These are phyloP conservation scores for Annulohypoxylon moriforme DNA, from an alignment of 495 filamentous ascomycete genomes.

Conservation along the genomic window DNA sequence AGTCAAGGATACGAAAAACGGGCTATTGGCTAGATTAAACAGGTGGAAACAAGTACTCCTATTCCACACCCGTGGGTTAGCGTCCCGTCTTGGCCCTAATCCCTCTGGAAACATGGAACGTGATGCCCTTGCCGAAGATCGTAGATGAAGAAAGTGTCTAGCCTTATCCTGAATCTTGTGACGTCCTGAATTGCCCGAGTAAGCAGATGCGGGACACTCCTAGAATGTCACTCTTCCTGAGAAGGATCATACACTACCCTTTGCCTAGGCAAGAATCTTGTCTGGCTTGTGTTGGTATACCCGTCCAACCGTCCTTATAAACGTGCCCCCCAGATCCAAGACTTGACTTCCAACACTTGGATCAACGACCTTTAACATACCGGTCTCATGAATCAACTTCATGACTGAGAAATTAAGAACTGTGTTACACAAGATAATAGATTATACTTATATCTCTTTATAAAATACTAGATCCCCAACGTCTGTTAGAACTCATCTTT, in stretches of 20 bases:
- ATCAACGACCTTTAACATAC: constrained; percentile 6
- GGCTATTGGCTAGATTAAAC: not conserved
- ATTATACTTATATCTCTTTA: not conserved
- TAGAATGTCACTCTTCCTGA: not conserved
- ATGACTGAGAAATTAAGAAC: not conserved
- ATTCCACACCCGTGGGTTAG: not conserved
- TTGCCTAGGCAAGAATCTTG: not conserved
- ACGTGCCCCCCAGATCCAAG: not conserved
- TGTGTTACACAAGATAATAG: constrained; percentile 11
- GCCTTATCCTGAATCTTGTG: not conserved
- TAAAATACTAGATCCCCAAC: not conserved
- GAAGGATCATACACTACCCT: not conserved
- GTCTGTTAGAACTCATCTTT: not conserved
- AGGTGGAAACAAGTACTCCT: not conserved
- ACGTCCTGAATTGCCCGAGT: not conserved
- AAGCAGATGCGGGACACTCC: not conserved
- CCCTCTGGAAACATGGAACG: not conserved
- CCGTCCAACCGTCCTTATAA: not conserved
- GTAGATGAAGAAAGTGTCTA: not conserved
- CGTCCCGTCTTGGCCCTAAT: not conserved
- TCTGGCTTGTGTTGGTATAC: not conserved
- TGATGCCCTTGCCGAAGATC: not conserved
- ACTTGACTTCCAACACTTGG: not conserved
- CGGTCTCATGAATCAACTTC: constrained; percentile 20
- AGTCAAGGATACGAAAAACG: not conserved